These are phyloP conservation scores for Protomyces gravidus DNA, from an alignment of 1,139 yeast genomes.

Conservation along the genomic window DNA sequence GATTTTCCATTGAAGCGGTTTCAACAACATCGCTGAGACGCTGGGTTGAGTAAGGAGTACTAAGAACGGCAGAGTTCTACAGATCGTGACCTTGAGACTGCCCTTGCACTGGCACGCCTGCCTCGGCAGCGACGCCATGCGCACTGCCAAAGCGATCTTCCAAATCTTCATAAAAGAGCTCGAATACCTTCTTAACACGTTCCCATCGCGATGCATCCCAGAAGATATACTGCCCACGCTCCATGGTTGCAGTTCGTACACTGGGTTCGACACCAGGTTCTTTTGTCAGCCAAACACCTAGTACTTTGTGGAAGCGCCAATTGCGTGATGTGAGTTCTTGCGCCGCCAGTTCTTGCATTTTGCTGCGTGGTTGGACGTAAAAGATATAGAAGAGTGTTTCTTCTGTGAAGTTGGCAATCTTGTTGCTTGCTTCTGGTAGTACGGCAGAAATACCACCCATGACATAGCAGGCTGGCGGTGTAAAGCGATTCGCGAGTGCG, in stretches of 20 bases:
- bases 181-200: slow-evolving; percentile 55
- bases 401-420: slow-evolving; percentile 74
- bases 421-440: slow-evolving; percentile 59
- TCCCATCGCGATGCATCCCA: slow-evolving; percentile 98
- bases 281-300: slow-evolving; percentile 94
- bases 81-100: not conserved
- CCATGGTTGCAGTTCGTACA: slow-evolving; percentile 77
- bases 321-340: slow-evolving; percentile 79
- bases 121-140: not conserved
- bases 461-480: slow-evolving; percentile 56
- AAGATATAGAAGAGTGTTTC: slow-evolving; percentile 91
- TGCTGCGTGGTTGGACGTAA: slow-evolving; percentile 89
- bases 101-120: not conserved
- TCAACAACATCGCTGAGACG: too few relatives aligned
- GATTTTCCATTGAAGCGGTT: too few relatives aligned
- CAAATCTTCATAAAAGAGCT: slow-evolving; percentile 31
- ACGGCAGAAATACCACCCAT: slow-evolving; percentile 41
- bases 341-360: slow-evolving; percentile 89
- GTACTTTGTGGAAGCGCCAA: slow-evolving; percentile 95
- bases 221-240: slow-evolving; percentile 90
- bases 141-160: slow-evolving; percentile 28
- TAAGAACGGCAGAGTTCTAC: too few relatives aligned
- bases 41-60: too few relatives aligned
- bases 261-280: slow-evolving; percentile 88
- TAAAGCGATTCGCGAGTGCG: slow-evolving; percentile 81